These are phyloP conservation scores for Boletus fagicola DNA, from an alignment of 768 basidiomycete species.

Conservation along the genomic window DNA sequence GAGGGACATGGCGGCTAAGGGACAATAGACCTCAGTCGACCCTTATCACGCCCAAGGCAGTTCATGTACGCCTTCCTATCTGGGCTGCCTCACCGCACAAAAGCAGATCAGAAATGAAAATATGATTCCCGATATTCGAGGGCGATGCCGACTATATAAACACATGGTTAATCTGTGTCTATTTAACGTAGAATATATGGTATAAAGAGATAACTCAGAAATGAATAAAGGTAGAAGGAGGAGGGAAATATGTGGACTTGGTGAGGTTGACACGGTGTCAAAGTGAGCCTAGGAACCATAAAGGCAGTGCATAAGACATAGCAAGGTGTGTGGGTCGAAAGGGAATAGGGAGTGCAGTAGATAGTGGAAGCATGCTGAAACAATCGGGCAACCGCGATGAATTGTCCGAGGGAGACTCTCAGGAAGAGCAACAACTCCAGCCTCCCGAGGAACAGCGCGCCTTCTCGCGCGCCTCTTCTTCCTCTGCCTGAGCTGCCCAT, in stretches of 20 bases:
- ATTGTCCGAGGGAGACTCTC: slow-evolving; percentile 19
- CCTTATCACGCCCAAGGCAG: slow-evolving; percentile 1
- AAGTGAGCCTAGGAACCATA: slow-evolving; percentile 24
- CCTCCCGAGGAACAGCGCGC: slow-evolving; percentile 43
- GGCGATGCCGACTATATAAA: slow-evolving; percentile 34
- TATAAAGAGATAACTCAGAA: slow-evolving; percentile 41
- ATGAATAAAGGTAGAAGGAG: slow-evolving; percentile 31
- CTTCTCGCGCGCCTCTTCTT: slow-evolving; percentile 67
- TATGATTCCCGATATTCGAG: slow-evolving; percentile 10
- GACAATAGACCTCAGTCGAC: slow-evolving; percentile 13
- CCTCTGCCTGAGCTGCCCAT: slow-evolving; percentile 80
- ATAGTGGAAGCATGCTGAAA: slow-evolving; percentile 23
- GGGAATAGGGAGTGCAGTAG: slow-evolving; percentile 13
- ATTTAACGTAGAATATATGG: slow-evolving; percentile 39
- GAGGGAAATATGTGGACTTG: slow-evolving; percentile 13
- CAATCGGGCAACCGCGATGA: slow-evolving; percentile 10
- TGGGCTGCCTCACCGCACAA: slow-evolving; percentile 14
- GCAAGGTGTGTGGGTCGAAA: slow-evolving; percentile 20
- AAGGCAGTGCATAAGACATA: slow-evolving; percentile 30
- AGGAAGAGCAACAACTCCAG: slow-evolving; percentile 70
- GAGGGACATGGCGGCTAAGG: slow-evolving; percentile 50
- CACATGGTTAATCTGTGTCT: slow-evolving; percentile 38
- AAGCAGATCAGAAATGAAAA: not conserved
- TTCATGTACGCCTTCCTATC: slow-evolving; percentile 28
- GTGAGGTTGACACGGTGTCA: slow-evolving; percentile 21